Base-by-base conservation (phyloP, 2,329 filamentous ascomycete species). In the Botrytis tulipae region DNA sequence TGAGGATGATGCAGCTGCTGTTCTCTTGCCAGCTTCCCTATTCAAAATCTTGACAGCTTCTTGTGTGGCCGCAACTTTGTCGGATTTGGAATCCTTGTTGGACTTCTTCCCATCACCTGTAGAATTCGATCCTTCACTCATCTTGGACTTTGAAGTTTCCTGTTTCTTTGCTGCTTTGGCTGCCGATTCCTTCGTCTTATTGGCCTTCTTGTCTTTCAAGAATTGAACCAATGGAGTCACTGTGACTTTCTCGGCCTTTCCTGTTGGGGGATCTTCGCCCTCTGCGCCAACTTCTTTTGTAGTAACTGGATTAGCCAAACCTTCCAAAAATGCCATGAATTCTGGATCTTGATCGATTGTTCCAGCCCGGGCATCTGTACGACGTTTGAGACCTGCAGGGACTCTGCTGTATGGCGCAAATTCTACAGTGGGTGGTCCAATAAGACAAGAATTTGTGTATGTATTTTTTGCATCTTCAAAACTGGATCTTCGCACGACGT, bases 291-390 rank as follows among this genome's bases (percentile, higher is more conserved):
- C 78, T n/a, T 89, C 86, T 70, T 86, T 88, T 8, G 84, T 79
- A 1, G 84, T 83, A 14, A 83, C 82, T 2, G 88, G 88, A 77
- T 97, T 94, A 1, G 95, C 97, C 65, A 98, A 87, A 71, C 89
- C 92, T 81, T 97, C 93, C 12, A 99, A 87, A 81, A 98, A 99
- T 40, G 91, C 90, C 85, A 98, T 97, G 79, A 98, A 99, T 78
- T 98, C 96, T 0, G 93, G 90, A 80, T 99, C 96, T 81, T 97
- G 94, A 79, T 99, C 96, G 77, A 99, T 98, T 4, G 94, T 97
- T 71, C 95, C 96, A 81, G 97, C 93, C 22, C 95, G 91, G 71
- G 90, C 90, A 84, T 99, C 96, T 71, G 90, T 89, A 48, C 94
- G 90, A 68, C 89, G 89, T 81, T 93, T 93, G 22, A 65, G 60